These are phyloP conservation scores for Pythium aquatile DNA, from an alignment of 352 stramenopile species.

Conservation along the genomic window DNA sequence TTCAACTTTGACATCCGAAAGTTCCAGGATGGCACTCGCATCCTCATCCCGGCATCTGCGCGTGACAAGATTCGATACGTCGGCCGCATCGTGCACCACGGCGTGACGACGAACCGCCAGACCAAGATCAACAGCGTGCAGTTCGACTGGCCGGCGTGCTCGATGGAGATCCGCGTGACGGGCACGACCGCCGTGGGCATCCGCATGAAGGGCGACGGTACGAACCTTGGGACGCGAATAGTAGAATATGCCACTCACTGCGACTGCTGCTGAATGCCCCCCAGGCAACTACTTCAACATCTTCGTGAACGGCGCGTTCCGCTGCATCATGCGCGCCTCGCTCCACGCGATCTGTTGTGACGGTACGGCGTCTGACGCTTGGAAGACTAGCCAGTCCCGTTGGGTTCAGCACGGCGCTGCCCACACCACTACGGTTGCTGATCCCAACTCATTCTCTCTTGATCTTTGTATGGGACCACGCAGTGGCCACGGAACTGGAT, in stretches of 20 bases:
- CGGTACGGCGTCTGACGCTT: constrained; percentile 29
- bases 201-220: constrained; percentile 82
- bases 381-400: neutral
- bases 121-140: constrained; percentile 87
- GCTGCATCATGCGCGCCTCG: constrained; percentile 75
- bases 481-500: constrained; percentile 67
- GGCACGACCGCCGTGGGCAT: constrained; percentile 66
- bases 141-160: constrained; percentile 80
- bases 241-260: neutral
- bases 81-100: constrained; percentile 73
- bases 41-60: constrained; percentile 67
- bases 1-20: constrained; percentile 80
- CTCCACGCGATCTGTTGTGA: constrained; percentile 79
- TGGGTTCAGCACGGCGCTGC: constrained; percentile 21
- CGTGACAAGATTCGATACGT: constrained; percentile 73
- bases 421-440: constrained; percentile 9
- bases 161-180: constrained; percentile 61
- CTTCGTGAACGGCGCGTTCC: constrained; percentile 74
- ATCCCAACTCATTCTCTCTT: neutral
- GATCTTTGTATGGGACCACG: neutral
- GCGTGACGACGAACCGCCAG: constrained; percentile 47
- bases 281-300: constrained; percentile 89
- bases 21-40: constrained; percentile 71
- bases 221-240: neutral
- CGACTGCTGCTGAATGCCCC: neutral